These are phyloP conservation scores for Mycothermus thermophilus DNA, from an alignment of 495 filamentous ascomycete genomes.

Conservation along the genomic window DNA sequence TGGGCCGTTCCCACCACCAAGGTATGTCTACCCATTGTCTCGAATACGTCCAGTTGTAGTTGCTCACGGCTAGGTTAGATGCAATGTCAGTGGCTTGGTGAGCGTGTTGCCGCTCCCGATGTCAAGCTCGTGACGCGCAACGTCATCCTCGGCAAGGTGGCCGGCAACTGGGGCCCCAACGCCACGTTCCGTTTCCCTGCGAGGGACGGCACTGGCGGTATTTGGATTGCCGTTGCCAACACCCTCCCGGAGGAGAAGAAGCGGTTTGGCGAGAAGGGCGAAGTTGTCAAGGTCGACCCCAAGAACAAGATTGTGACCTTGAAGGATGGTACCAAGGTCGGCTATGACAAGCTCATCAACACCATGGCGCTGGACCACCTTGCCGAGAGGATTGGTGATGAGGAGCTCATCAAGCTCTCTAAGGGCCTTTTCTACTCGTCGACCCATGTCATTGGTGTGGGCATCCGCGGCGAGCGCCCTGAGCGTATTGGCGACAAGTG, in stretches of 20 bases:
- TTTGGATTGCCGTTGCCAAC: slow-evolving; percentile 96
- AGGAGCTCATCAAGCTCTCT: slow-evolving; percentile 65
- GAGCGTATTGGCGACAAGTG: slow-evolving; percentile 98
- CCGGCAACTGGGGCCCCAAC: slow-evolving; percentile 97
- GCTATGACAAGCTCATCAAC: slow-evolving; percentile 81
- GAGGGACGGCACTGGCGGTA: slow-evolving; percentile 86
- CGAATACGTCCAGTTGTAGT: too few relatives aligned
- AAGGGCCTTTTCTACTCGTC: slow-evolving; percentile 94
- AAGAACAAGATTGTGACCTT: slow-evolving; percentile 70
- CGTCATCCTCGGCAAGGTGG: slow-evolving; percentile 88
- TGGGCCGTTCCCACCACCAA: slow-evolving; percentile 98
- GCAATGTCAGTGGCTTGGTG: slow-evolving; percentile 98
- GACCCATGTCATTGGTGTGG: slow-evolving; percentile 94
- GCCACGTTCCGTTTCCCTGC: slow-evolving; percentile 98
- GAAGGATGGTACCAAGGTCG: slow-evolving; percentile 75
- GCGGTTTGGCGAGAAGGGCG: slow-evolving; percentile 71
- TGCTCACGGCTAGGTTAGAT: too few relatives aligned
- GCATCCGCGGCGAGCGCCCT: slow-evolving; percentile 82
- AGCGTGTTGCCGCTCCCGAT: slow-evolving; percentile 95
- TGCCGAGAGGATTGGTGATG: slow-evolving; percentile 73
- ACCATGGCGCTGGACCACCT: slow-evolving; percentile 95
- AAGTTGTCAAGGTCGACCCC: slow-evolving; percentile 74
- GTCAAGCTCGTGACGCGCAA: slow-evolving; percentile 92
- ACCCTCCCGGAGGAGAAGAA: slow-evolving; percentile 88
- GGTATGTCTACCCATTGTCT: slow-evolving; percentile 44